Conservation (phyloP, 2,329 filamentous ascomycete genomes). For the Aspergillus quadrilineatus region DNA sequence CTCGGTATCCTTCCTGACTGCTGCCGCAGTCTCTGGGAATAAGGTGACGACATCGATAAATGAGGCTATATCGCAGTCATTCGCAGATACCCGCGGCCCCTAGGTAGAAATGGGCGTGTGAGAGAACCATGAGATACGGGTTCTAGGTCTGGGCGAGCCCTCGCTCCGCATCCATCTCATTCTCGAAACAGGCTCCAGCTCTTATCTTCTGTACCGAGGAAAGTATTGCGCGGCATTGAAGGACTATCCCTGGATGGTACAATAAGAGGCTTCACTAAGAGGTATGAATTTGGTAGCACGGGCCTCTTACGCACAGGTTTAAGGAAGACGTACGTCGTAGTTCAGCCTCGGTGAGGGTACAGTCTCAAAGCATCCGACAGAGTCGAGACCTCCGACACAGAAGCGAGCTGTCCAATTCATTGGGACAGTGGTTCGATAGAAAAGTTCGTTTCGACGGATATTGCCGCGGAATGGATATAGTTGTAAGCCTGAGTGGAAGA, state of each 20-base stretch:
- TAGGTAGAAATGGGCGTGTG: background rate
- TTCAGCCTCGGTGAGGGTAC: background rate
- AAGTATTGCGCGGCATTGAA: background rate
- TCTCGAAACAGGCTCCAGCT: background rate
- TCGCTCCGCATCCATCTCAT: background rate
- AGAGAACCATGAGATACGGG: background rate
- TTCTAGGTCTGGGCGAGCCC: background rate
- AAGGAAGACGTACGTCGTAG: conserved; percentile 1
- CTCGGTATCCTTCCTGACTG: background rate
- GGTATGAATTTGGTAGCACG: background rate
- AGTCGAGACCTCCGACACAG: too few relatives aligned
- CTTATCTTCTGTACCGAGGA: background rate
- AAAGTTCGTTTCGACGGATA: too few relatives aligned
- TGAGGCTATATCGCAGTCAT: conserved; percentile 1
- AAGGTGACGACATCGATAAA: background rate
- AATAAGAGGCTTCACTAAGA: background rate
- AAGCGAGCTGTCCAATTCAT: too few relatives aligned
- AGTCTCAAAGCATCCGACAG: background rate
- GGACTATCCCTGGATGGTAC: background rate
- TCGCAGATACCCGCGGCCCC: background rate
- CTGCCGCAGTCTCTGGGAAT: background rate
- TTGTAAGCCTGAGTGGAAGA: too few relatives aligned
- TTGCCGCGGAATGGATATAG: too few relatives aligned
- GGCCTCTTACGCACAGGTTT: background rate
- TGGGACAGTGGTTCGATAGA: too few relatives aligned